Percentiles rank a stretch among this genome's conserved stretches.
Conservation (phyloP, 1,139 yeast species). For the Geotrichum carabidarum region DNA sequence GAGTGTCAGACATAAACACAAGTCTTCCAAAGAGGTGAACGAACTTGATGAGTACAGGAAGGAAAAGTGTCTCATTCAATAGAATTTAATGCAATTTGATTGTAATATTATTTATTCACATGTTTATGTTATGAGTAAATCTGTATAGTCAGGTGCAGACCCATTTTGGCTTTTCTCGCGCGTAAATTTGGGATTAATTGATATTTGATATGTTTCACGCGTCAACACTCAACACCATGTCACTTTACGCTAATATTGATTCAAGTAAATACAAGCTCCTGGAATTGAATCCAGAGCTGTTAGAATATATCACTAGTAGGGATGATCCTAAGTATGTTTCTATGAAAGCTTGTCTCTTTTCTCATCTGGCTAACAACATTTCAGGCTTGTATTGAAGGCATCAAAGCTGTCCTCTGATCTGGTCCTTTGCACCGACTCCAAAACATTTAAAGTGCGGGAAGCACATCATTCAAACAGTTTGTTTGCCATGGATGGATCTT, state of each 20-base stretch:
- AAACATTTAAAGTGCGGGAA: slow-evolving; percentile 65
- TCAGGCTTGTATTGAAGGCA: slow-evolving; percentile 40
- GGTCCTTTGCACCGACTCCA: slow-evolving; percentile 55
- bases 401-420: slow-evolving; percentile 42
- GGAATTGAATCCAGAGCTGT: slow-evolving; percentile 15
- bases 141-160: background rate
- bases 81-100: background rate
- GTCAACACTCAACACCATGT: slow-evolving; percentile 7
- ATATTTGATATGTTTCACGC: background rate
- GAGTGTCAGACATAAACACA: background rate
- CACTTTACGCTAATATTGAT: slow-evolving; percentile 19
- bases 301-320: slow-evolving; percentile 9
- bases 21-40: background rate
- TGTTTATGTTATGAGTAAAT: no score
- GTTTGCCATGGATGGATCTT: slow-evolving; percentile 38
- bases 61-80: slow-evolving; percentile 13
- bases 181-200: background rate
- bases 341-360: background rate
- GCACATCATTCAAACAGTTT: slow-evolving; percentile 85
- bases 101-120: background rate
- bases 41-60: background rate
- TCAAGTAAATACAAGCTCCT: slow-evolving; percentile 16
- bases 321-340: slow-evolving; percentile 12
- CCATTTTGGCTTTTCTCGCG: background rate
- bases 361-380: background rate